Base-by-base conservation (phyloP, 2,329 filamentous ascomycete genomes). In the Calycina herbarum region DNA sequence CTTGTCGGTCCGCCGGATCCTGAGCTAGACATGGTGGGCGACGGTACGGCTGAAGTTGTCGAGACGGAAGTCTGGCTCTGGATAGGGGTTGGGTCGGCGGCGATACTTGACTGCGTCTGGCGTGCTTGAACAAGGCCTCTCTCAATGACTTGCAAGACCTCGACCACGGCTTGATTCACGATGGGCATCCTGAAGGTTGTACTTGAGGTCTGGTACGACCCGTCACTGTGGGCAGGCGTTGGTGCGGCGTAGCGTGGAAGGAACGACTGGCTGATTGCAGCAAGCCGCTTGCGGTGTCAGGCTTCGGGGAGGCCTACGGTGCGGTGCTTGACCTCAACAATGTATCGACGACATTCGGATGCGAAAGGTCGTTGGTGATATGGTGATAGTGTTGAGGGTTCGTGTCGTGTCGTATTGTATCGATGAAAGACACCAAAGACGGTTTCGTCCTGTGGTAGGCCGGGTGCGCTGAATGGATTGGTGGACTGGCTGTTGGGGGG, bases 1-100 rank as follows among this genome's bases (percentile, higher is more conserved):
- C 85, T 91, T 57, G 87, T 90, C 42, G 85, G 85, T 29, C 77
- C 76, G 65, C 61, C 68, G 42, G 62, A 69, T 69, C 67, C 71
- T 62, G 70, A 66, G 68, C 68, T 70, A 29, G 76, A 63, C 62
- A 58, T 64, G 35, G 66, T 67, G 11, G 72, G 45, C 51, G 70
- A 65, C 8, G 76, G 68, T 48, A 71, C 63, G 20, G 71, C 48
- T n/a, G 71, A 62, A 24, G 74, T 58, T 20, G 68, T 13, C n/a
- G 65, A 38, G 11, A 40, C 17, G 27, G 61, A 45, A 31, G 69
- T 62, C 35, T 61, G 58, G 15, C 63, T 48, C 10, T 17, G 31
- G n/a, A 65, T 60, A 24, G 69, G 56, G 35, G 67, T 59, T 58
- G 65, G 15, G 29, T 42, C 20, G 51, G 5, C 4, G 5, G 31